Conservation (phyloP, 768 basidiomycete genomes). For the Hygrocybe punicea region DNA sequence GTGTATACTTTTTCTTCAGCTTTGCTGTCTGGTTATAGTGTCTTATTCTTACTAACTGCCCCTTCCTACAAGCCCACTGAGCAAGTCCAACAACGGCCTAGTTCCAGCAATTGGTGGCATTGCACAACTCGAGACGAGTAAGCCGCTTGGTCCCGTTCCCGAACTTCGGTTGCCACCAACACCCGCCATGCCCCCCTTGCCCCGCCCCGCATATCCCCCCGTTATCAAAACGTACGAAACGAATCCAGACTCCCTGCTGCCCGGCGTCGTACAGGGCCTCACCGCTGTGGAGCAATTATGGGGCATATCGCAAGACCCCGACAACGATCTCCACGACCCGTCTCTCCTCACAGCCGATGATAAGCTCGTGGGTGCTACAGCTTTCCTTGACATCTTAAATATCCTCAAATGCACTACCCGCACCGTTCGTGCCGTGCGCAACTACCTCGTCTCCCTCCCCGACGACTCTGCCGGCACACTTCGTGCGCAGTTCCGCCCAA, state of each 20-base stretch:
- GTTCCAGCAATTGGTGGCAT: slow-evolving; percentile 75
- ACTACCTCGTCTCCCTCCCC: slow-evolving; percentile 78
- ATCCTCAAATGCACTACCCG: slow-evolving; percentile 76
- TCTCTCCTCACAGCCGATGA: not conserved
- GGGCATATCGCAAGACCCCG: slow-evolving; percentile 41
- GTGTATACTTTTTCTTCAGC: not conserved
- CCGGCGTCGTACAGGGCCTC: slow-evolving; percentile 75
- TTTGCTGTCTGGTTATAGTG: not conserved
- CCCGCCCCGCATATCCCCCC: slow-evolving; percentile 46
- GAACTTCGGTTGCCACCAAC: slow-evolving; percentile 70
- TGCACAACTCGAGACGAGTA: slow-evolving; percentile 38
- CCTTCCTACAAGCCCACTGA: slow-evolving; percentile 32
- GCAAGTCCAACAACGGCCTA: slow-evolving; percentile 57
- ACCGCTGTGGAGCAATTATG: slow-evolving; percentile 60
- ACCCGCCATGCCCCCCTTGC: slow-evolving; percentile 50
- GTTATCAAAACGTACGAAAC: slow-evolving; percentile 65
- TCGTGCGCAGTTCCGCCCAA: slow-evolving; percentile 57
- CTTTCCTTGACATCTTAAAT: slow-evolving; percentile 56
- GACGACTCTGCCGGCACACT: slow-evolving; percentile 62
- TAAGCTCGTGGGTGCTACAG: not conserved
- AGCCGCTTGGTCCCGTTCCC: slow-evolving; percentile 38
- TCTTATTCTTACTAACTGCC: slow-evolving; percentile 4
- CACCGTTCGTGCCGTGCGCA: slow-evolving; percentile 77
- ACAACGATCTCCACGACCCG: slow-evolving; percentile 20
- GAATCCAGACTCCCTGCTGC: slow-evolving; percentile 74